These are phyloP conservation scores for Clavispora asparagi DNA, from an alignment of 805 yeast genomes.

Conservation along the genomic window DNA sequence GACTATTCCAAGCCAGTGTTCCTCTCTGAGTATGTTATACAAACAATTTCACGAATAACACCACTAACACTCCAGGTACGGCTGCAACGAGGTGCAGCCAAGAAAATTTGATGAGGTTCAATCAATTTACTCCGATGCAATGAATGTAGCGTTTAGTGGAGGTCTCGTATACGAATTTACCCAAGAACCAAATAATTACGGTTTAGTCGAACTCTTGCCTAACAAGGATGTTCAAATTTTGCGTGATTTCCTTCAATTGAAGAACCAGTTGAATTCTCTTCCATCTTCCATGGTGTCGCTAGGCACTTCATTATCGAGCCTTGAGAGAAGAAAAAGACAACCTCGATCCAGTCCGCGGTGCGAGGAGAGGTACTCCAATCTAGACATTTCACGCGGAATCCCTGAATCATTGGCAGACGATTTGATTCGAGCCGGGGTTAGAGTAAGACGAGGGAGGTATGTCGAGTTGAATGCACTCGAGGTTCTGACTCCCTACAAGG, in stretches of 20 bases:
- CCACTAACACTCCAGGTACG: constrained; percentile 34
- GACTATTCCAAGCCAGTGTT: constrained; percentile 73
- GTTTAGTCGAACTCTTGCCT: constrained; percentile 51
- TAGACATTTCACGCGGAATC: constrained; percentile 38
- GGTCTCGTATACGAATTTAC: constrained; percentile 80
- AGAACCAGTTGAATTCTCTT: constrained; percentile 38
- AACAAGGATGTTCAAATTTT: constrained; percentile 40
- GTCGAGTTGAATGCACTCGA: constrained; percentile 42
- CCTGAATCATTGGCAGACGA: constrained; percentile 40
- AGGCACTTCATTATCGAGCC: neutral
- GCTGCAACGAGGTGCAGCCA: constrained; percentile 81
- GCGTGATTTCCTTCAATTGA: constrained; percentile 49
- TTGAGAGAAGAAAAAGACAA: constrained; percentile 15
- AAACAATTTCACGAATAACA: neutral
- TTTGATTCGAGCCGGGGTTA: constrained; percentile 47
- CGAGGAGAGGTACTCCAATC: constrained; percentile 25
- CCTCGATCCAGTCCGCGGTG: constrained; percentile 22
- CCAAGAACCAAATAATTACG: constrained; percentile 76
- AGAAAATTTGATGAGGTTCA: constrained; percentile 73
- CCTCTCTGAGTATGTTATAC: constrained; percentile 63
- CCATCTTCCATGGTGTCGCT: constrained; percentile 13
- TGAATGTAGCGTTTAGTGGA: constrained; percentile 78
- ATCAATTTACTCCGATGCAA: constrained; percentile 61
- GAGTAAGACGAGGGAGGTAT: constrained; percentile 43
- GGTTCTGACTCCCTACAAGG: constrained; percentile 35